These are phyloP conservation scores for Borovskyia barvae DNA, from an alignment of 208 protist species.

Conservation along the genomic window DNA sequence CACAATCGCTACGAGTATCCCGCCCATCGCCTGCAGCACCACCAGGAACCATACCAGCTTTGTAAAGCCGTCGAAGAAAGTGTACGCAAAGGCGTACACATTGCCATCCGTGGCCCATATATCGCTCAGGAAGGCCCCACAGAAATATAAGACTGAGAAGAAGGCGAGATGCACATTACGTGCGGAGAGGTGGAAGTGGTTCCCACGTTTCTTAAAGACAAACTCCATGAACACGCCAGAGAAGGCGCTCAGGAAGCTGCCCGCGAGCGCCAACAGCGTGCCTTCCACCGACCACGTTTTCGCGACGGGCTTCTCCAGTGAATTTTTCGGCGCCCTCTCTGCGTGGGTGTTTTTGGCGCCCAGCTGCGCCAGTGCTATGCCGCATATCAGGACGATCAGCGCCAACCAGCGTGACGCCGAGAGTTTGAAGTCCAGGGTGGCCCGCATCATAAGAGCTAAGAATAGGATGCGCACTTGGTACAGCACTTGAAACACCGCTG, in stretches of 20 bases:
- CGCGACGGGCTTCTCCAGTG: neutral
- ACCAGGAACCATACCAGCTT: constrained; percentile 51
- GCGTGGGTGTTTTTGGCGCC: constrained; percentile 9
- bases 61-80: constrained; percentile 60
- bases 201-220: constrained; percentile 53
- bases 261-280: constrained; percentile 25
- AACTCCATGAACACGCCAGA: constrained; percentile 60
- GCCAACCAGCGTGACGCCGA: constrained; percentile 43
- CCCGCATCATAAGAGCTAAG: constrained; percentile 41
- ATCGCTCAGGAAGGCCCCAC: constrained; percentile 1
- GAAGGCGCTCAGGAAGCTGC: constrained; percentile 38
- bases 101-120: neutral
- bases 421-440: constrained; percentile 25
- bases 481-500: constrained; percentile 58
- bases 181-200: constrained; percentile 9
- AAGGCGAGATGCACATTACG: constrained; percentile 46
- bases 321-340: neutral
- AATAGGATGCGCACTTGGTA: constrained; percentile 64
- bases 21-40: constrained; percentile 50
- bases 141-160: constrained; percentile 36
- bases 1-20: constrained; percentile 62
- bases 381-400: constrained; percentile 35
- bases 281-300: constrained; percentile 28
- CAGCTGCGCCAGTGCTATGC: constrained; percentile 45
- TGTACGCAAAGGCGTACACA: neutral